These are phyloP conservation scores for Trichoderma orchidacearum DNA, from an alignment of 495 filamentous ascomycete genomes.

Conservation along the genomic window DNA sequence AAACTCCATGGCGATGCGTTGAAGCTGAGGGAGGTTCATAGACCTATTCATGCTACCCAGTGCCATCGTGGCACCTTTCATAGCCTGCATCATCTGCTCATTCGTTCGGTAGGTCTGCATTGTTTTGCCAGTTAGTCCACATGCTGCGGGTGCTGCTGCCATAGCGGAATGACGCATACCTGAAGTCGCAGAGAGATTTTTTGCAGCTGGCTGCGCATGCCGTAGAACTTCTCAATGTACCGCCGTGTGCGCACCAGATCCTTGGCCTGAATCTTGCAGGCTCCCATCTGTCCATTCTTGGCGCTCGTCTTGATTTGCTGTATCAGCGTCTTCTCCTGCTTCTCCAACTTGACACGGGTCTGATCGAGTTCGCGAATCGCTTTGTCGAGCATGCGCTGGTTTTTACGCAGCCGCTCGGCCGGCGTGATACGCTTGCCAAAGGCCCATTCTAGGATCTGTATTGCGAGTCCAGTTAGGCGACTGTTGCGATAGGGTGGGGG, in stretches of 20 bases:
- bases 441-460: conserved; percentile 90
- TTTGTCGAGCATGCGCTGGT: conserved; percentile 91
- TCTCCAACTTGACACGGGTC: conserved; percentile 86
- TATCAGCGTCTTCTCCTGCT: conserved; percentile 94
- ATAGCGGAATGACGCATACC: conserved; percentile 29
- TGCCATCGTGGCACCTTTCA: conserved; percentile 91
- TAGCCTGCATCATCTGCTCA: conserved; percentile 99
- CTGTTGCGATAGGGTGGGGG: neutral
- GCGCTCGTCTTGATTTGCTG: conserved; percentile 94
- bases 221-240: conserved; percentile 97
- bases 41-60: conserved; percentile 91
- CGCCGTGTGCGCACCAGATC: conserved; percentile 85
- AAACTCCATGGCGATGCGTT: conserved; percentile 98
- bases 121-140: conserved; percentile 4
- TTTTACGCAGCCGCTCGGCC: conserved; percentile 88
- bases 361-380: conserved; percentile 92
- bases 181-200: conserved; percentile 92
- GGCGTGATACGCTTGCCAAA: conserved; percentile 98
- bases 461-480: conserved; percentile 7
- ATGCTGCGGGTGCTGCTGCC: neutral
- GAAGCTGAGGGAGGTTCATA: conserved; percentile 92
- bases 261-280: conserved; percentile 94
- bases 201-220: conserved; percentile 92
- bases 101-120: conserved; percentile 87
- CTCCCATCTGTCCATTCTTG: conserved; percentile 92